A percentile compares a stretch with the other conserved stretches of the same genome.
Evolutionary conservation across 2,329 filamentous ascomycete genomes (phyloP).

Genomic region (Calonectria fujianensis): DNA sequence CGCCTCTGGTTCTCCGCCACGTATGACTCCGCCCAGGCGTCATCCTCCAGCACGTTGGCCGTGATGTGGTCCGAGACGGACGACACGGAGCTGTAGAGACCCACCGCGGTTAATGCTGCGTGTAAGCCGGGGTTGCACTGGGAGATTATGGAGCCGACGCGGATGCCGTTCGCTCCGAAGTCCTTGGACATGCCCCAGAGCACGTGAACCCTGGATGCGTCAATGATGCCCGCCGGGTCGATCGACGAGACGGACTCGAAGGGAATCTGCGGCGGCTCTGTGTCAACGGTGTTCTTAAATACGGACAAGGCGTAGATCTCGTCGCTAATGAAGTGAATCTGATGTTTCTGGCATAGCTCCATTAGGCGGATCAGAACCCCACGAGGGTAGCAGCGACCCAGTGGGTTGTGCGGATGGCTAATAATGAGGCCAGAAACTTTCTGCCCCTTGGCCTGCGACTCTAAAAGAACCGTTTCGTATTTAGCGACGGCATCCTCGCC

Average conservation of each 20-base stretch:
- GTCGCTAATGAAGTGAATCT: conserved; percentile 71
- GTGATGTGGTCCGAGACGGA: conserved; percentile 65
- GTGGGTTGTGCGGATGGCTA: conserved; percentile 71
- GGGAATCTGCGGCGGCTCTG: conserved; percentile 48
- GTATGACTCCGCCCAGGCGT: conserved; percentile 65
- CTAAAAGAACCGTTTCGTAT: conserved; percentile 67
- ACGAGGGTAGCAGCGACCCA: conserved; percentile 68
- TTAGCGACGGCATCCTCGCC: conserved; percentile 61
- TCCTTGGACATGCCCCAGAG: conserved; percentile 70
- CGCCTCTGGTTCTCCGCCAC: conserved; percentile 64
- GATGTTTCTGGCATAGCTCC: conserved; percentile 67
- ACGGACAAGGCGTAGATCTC: conserved; percentile 72
- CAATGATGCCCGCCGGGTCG: conserved; percentile 65
- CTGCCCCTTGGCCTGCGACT: conserved; percentile 61
- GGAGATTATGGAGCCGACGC: conserved; percentile 70
- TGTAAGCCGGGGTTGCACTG: conserved; percentile 65
- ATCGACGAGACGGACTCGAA: conserved; percentile 70
- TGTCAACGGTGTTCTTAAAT: conserved; percentile 64
- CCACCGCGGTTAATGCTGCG: conserved; percentile 59
- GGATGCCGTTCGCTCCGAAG: conserved; percentile 74
- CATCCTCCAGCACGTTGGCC: conserved; percentile 66
- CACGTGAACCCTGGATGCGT: conserved; percentile 70
- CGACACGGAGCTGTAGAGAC: conserved; percentile 67
- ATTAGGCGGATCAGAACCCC: conserved; percentile 64
- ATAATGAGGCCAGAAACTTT: conserved; percentile 69